phyloP scores from a whole-genome alignment of 352 stramenopile genomes.

The Phytophthora hibernalis region DNA sequence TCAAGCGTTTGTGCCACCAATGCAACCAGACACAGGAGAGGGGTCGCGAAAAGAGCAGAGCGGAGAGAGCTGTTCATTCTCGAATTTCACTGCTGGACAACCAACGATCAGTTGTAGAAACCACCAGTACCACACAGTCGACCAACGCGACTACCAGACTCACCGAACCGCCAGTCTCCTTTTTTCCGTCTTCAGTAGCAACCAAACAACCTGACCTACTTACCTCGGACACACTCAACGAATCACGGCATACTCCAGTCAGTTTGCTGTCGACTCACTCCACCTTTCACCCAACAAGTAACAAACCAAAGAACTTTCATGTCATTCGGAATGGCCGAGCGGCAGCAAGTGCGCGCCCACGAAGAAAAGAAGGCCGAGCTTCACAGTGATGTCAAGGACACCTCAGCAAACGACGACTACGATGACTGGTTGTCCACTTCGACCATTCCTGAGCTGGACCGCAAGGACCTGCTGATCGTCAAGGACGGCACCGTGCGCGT shows the following conservation, averaged over 20 bases:
- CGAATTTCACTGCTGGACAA: slow-evolving; percentile 34
- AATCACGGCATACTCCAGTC: slow-evolving; percentile 18
- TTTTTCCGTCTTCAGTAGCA: slow-evolving; percentile 30
- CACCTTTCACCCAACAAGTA: slow-evolving; percentile 22
- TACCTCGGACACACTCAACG: slow-evolving; percentile 11
- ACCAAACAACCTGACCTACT: slow-evolving; percentile 31
- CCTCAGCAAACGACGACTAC: slow-evolving; percentile 9
- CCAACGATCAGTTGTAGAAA: slow-evolving; percentile 28
- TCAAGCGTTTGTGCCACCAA: slow-evolving; percentile 35
- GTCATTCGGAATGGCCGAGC: slow-evolving; percentile 40
- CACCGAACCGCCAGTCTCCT: slow-evolving; percentile 16
- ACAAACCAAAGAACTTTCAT: slow-evolving; percentile 20
- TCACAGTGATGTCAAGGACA: slow-evolving; percentile 23
- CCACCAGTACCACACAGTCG: slow-evolving; percentile 16
- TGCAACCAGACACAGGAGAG: slow-evolving; percentile 42
- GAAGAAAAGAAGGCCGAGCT: slow-evolving; percentile 25
- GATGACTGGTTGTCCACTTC: slow-evolving; percentile 43
- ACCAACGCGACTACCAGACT: slow-evolving; percentile 20
- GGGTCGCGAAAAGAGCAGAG: slow-evolving; percentile 19
- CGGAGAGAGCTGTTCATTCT: slow-evolving; percentile 36
- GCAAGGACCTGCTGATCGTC: slow-evolving; percentile 78
- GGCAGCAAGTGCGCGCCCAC: slow-evolving; percentile 25
- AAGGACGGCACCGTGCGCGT: slow-evolving; percentile 77
- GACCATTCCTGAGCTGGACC: slow-evolving; percentile 60
- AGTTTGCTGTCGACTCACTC: slow-evolving; percentile 20